These are phyloP conservation scores for Leishmania tropica DNA, from an alignment of 208 protist genomes.

Conservation along the genomic window DNA sequence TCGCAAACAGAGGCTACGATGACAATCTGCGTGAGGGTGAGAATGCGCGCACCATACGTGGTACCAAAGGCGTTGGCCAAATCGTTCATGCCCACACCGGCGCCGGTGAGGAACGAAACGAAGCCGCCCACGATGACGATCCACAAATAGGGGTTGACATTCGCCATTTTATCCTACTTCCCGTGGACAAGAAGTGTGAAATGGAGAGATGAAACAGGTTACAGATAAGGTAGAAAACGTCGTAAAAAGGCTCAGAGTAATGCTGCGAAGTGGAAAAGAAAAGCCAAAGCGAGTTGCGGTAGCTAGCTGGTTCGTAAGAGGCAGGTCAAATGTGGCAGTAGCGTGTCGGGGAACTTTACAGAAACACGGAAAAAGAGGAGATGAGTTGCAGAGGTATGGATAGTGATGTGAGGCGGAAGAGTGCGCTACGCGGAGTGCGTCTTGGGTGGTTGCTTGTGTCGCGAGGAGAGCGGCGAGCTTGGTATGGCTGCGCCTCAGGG, in stretches of 20 bases:
- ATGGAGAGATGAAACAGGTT: neutral
- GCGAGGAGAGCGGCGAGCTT: neutral
- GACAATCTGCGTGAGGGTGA: conserved; percentile 78
- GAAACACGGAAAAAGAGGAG: neutral
- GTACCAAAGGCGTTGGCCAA: conserved; percentile 90
- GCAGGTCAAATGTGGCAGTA: neutral
- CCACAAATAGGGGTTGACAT: conserved; percentile 60
- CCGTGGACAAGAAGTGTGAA: neutral
- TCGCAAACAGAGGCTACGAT: conserved; percentile 72
- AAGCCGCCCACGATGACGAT: conserved; percentile 66
- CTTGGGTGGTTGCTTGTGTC: neutral
- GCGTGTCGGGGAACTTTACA: neutral
- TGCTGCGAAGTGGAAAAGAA: neutral
- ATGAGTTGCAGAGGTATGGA: neutral
- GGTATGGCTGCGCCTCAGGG: neutral
- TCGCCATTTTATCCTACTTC: conserved; percentile 25
- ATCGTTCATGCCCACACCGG: conserved; percentile 84
- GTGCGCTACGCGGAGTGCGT: neutral
- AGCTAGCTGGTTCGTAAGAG: neutral
- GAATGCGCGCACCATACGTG: conserved; percentile 62
- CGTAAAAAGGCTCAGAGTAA: neutral
- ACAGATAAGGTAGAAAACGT: neutral
- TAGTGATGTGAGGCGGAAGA: neutral
- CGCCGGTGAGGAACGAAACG: conserved; percentile 61
- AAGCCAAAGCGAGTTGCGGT: neutral